phyloP scores from a whole-genome alignment of 306 rosid species.

The Ormosia emarginata region DNA sequence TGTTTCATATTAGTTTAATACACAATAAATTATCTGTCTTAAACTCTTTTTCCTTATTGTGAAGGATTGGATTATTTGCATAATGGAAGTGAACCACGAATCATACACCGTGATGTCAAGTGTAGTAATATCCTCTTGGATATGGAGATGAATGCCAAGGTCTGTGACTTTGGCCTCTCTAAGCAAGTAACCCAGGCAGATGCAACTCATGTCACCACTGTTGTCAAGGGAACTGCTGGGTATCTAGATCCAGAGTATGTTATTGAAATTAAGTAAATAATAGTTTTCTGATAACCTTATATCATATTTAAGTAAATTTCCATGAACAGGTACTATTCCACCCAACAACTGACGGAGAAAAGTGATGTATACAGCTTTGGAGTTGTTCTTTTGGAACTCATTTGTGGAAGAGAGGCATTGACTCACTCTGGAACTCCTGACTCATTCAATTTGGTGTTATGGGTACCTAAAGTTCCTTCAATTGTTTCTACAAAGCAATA shows the following conservation, averaged over 20 bases:
- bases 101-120: conserved; percentile 92
- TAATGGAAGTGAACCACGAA: conserved; percentile 86
- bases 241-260: conserved; percentile 96
- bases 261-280: neutral
- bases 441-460: conserved; percentile 88
- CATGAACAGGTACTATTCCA: conserved; percentile 64
- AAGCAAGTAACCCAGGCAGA: conserved; percentile 70
- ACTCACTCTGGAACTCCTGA: conserved; percentile 84
- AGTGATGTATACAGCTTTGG: conserved; percentile 95
- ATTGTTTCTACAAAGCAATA: neutral
- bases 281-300: neutral
- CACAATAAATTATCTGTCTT: neutral
- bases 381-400: conserved; percentile 88
- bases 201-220: conserved; percentile 92
- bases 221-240: conserved; percentile 95
- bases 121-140: conserved; percentile 91
- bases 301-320: neutral
- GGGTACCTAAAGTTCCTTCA: conserved; percentile 43
- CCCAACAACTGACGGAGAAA: conserved; percentile 89
- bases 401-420: conserved; percentile 93
- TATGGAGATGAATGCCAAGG: conserved; percentile 82
- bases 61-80: conserved; percentile 91
- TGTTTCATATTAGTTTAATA: neutral
- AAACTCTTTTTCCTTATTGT: conserved; percentile 7
- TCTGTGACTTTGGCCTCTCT: conserved; percentile 91